Conservation (phyloP, 1,284 basidiomycete genomes). For the Grifola frondosa region DNA sequence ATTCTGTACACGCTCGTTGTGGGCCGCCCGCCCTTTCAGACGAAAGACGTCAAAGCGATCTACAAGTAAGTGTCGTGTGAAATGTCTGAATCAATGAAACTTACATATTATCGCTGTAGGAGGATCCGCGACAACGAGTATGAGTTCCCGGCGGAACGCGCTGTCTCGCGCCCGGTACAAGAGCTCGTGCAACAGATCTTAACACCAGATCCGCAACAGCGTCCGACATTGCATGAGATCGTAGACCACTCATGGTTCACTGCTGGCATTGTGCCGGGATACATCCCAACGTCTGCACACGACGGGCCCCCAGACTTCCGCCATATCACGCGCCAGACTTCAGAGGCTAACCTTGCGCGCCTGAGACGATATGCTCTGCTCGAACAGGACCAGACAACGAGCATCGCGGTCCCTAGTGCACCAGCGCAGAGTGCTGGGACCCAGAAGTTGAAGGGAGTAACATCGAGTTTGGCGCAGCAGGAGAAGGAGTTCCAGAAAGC, state of each 20-base stretch:
- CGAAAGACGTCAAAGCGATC: constrained; percentile 94
- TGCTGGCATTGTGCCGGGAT: constrained; percentile 76
- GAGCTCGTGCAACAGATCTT: constrained; percentile 86
- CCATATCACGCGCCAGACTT: constrained; percentile 60
- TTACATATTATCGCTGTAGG: constrained; percentile 40
- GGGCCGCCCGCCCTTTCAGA: constrained; percentile 96
- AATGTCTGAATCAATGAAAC: no score
- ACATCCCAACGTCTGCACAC: constrained; percentile 78
- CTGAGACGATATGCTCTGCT: constrained; percentile 60
- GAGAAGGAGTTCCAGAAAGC: constrained; percentile 96
- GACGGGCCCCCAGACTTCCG: constrained; percentile 76
- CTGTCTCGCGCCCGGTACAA: constrained; percentile 71
- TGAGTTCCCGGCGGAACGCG: constrained; percentile 82
- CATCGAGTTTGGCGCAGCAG: constrained; percentile 75
- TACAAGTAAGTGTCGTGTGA: constrained; percentile 77
- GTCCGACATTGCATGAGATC: constrained; percentile 86
- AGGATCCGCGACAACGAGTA: constrained; percentile 95
- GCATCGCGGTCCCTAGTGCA: constrained; percentile 39
- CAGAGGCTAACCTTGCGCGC: constrained; percentile 69
- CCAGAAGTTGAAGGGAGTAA: constrained; percentile 42
- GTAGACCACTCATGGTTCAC: constrained; percentile 87
- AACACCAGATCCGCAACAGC: constrained; percentile 75
- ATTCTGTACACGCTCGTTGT: constrained; percentile 95
- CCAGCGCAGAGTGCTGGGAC: constrained; percentile 21
- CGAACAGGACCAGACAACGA: constrained; percentile 55